Base-by-base conservation (phyloP, 768 basidiomycete genomes). In the Hericium coralloides region DNA sequence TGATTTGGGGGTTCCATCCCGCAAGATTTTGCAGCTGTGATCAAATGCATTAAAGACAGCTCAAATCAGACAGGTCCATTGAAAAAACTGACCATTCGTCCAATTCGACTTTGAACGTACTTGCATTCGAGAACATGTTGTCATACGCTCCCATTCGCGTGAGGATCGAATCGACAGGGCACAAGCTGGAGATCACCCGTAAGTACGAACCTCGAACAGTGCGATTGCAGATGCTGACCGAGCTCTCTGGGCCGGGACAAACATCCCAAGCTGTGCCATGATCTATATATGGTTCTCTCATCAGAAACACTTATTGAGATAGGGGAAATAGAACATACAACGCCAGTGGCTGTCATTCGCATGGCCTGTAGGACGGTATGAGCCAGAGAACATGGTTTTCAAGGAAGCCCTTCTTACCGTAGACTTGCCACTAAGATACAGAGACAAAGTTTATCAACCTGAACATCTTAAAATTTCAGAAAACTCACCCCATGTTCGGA, bases 101-200 rank as follows among this genome's bases (percentile, higher is more conserved):
- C 56, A 99, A 75, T 68, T 99, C 97, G 20, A 99, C 97, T 69
- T 98, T 97, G 81, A 98, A 99, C 0, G 95, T 98, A 70, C 92
- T 93, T 1, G 93, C 82, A 63, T 92, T 85, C 2, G 89, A 86
- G 70, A 94, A 95, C 89, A 95, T 93, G 66, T 94, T 94, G 66
- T 98, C 95, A 67, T 98, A 97, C 2, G 97, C 97, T 10, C 97
- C 97, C 97, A 98, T 98, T 23, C 95, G 85, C 2, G 97, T 98
- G 58, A 92, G 80, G 61, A 99, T 97, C 12, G 86, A 76, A 67
- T 99, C 95, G 2, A 97, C 83, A 2, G 97, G 92, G 59, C 86
- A 88, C 49, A 99, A 67, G 38, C 92, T 93, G 49, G 12, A 49
- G 23, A 47, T 37, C 9, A 53, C 38, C 23, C 25, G 25, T 60